Conservation (phyloP, 108 stramenopile genomes). For the Cyclotella cryptica region DNA sequence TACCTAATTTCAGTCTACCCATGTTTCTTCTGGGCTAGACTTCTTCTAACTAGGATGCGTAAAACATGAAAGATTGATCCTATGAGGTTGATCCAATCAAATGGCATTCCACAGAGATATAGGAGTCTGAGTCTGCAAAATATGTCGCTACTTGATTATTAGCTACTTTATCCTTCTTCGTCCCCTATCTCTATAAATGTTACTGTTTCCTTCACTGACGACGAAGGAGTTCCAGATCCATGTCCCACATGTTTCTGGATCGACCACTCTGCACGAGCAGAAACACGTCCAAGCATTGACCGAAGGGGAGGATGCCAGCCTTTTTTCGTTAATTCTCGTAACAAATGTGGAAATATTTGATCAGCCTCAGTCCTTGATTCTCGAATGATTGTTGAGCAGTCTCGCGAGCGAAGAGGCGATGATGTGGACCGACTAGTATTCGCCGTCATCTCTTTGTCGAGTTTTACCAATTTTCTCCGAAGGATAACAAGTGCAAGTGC, state of each 20-base stretch:
- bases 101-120: too few species aligned
- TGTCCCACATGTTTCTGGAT: constrained; percentile 32
- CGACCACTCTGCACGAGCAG: constrained; percentile 74
- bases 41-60: too few species aligned
- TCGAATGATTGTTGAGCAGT: constrained; percentile 65
- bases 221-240: neutral
- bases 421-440: constrained; percentile 24
- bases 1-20: too few species aligned
- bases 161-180: constrained; percentile 7
- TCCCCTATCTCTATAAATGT: constrained; percentile 10
- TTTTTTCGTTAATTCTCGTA: constrained; percentile 58
- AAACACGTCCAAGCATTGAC: constrained; percentile 83
- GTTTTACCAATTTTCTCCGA: constrained; percentile 63
- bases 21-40: too few species aligned
- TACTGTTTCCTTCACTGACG: neutral
- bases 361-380: constrained; percentile 60
- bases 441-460: neutral
- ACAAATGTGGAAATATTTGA: constrained; percentile 59
- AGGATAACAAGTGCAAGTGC: constrained; percentile 71
- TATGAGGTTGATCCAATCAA: too few species aligned
- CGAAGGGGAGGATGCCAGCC: constrained; percentile 76
- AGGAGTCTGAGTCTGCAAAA: too few species aligned
- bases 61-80: too few species aligned
- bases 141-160: neutral
- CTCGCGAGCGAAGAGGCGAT: constrained; percentile 51